phyloP scores from a whole-genome alignment of 2,329 filamentous ascomycete genomes.

The Acephala macrosclerotiorum region DNA sequence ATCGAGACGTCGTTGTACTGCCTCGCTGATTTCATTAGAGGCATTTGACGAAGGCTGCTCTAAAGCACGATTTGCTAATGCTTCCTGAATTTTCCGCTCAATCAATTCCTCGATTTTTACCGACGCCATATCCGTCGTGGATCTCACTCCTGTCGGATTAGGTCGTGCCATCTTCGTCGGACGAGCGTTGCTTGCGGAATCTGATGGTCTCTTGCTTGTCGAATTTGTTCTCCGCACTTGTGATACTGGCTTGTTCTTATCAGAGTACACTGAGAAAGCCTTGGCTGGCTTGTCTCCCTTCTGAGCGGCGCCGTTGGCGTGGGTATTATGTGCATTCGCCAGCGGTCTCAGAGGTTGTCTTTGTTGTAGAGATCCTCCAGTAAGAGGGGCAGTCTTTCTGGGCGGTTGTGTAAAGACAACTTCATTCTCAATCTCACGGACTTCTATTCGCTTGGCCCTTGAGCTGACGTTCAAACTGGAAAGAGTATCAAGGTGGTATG shows the following conservation, averaged over 20 bases:
- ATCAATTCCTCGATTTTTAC: conserved; percentile 90
- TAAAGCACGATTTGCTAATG: conserved; percentile 76
- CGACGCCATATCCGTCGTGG: conserved; percentile 61
- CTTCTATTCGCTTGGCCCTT: conserved; percentile 93
- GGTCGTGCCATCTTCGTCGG: conserved; percentile 57
- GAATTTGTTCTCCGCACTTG: conserved; percentile 45
- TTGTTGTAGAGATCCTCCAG: conserved; percentile 54
- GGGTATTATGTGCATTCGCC: conserved; percentile 77
- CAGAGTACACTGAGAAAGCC: conserved; percentile 86
- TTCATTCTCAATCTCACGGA: conserved; percentile 95
- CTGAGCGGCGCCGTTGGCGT: conserved; percentile 63
- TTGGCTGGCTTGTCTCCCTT: conserved; percentile 79
- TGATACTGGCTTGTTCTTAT: conserved; percentile 62
- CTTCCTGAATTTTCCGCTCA: conserved; percentile 89
- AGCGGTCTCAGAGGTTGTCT: conserved; percentile 84
- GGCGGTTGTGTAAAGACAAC: conserved; percentile 83
- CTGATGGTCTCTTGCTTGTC: conserved; percentile 45
- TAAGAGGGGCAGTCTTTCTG: conserved; percentile 54
- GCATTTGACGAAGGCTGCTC: conserved; percentile 58
- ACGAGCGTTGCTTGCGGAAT: conserved; percentile 45
- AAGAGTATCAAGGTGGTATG: conserved; percentile 91
- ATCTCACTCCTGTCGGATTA: conserved; percentile 36
- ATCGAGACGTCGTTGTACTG: conserved; percentile 82
- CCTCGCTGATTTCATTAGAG: conserved; percentile 68
- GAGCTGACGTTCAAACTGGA: conserved; percentile 96